Base-by-base conservation (phyloP, 345 rosid genomes). In the Chamaenerion angustifolium region DNA sequence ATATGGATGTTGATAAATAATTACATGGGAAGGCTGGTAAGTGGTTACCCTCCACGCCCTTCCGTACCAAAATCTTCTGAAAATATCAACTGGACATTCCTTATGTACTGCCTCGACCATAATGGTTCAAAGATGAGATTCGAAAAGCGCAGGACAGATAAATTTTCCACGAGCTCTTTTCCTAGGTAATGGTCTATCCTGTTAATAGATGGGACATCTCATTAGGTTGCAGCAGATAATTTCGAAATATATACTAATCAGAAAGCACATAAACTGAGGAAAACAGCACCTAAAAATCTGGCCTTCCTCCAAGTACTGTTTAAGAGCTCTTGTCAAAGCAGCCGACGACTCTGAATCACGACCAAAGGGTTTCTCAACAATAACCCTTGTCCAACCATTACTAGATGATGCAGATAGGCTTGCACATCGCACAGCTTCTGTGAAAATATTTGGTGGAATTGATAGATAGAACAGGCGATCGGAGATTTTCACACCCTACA, bases 281-380 rank as follows among this genome's bases (percentile, higher is more conserved):
- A 56, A 56, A 18, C 17, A 16, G 52, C 31, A 85, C 97, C 97
- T 77, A 76, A 92, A 92, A 59, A 92, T 92, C 61, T 92, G 98
- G 70, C 87, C 98, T 67, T 92, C 98, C 2, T 68, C 68, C 52
- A 92, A 64, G 74, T 82, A 87, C 60, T 67, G 88, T 68, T 92
- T 87, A 13, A 92, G 82, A 13, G 88, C 61, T 64, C 63, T 92
- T 12, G 96, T 92, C 70, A 92, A 69, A 44, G 96, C 89, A 59
- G 98, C 95, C 0, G 98, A 92, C 48, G 96, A 82, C 64, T 82
- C 96, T 43, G 98, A 87, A 72, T 87, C 95, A 60, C 95, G 79
- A 54, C 98, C 98, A 69, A 92, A 92, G 59, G 98, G 98, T 73
- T 92, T 92, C 81, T 92, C 98, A 14, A 92, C 98, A 52, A 92